phyloP scores from a whole-genome alignment of 2,329 filamentous ascomycete species.

The Scolecobasidium constrictum region DNA sequence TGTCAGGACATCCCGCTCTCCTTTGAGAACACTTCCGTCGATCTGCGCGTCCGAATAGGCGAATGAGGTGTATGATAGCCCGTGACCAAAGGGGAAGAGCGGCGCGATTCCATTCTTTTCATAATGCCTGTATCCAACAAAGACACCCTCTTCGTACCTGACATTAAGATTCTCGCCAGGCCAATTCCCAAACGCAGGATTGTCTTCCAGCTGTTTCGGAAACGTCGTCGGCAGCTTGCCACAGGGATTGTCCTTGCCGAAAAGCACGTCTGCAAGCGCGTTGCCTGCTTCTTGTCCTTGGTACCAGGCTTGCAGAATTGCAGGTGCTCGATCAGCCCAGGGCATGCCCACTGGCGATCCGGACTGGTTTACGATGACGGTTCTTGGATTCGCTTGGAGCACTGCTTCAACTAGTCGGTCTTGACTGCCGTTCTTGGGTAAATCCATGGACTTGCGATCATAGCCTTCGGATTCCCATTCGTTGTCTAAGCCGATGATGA shows the following conservation, averaged over 20 bases:
- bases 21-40: constrained; percentile 33
- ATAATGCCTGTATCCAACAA: constrained; percentile 64
- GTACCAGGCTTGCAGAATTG: constrained; percentile 69
- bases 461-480: constrained; percentile 67
- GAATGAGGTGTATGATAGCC: constrained; percentile 68
- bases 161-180: constrained; percentile 58
- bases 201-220: constrained; percentile 47
- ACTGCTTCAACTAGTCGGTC: constrained; percentile 55
- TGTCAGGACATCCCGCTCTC: constrained; percentile 32
- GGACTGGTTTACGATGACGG: constrained; percentile 63
- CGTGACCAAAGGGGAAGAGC: constrained; percentile 67
- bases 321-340: constrained; percentile 54
- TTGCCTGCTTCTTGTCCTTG: constrained; percentile 81
- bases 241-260: constrained; percentile 62
- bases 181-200: constrained; percentile 63
- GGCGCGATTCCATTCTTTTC: constrained; percentile 49
- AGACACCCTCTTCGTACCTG: constrained; percentile 61
- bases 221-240: constrained; percentile 67
- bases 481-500: constrained; percentile 67
- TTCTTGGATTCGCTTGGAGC: constrained; percentile 53
- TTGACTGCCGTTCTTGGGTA: constrained; percentile 45
- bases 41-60: constrained; percentile 49
- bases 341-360: constrained; percentile 64
- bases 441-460: constrained; percentile 51
- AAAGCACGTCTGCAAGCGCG: constrained; percentile 66